Evolutionary conservation across 2,329 filamentous ascomycete species (phyloP), one percentile per base, ranked within the genome.

Genomic region (Hypoxylon sp.): DNA sequence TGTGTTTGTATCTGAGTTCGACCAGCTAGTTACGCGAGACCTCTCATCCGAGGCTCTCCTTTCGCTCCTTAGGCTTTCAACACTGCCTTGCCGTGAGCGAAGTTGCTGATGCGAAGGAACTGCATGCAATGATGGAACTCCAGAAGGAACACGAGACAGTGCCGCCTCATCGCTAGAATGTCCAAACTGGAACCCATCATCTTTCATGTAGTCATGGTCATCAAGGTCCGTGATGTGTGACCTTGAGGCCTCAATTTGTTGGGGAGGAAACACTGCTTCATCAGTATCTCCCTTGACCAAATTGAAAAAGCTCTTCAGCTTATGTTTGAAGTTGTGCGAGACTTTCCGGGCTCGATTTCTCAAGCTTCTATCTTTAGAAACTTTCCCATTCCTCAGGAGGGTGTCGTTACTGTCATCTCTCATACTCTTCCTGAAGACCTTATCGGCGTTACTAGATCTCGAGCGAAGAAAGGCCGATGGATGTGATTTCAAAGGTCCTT

Each of bases 1-100:
- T 2, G 86, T 89, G 63, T 85, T 85, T 1, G 84, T 83, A 1
- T 86, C 88, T 0, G 91, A 92, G 68, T 89, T 88, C 3, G 86
- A 87, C 91, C 91, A 93, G 77, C 91, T 94, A 1, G 91, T 92
- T 56, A 92, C 88, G 22, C 91, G 82, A n/a, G 89, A 91, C 70
- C 82, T 87, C 20, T 88, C 85, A 42, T 87, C 85, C 13, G 79
- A 81, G 0, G 73, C 74, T 56, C 79, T 79, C 44, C 77, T 78
- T 5, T 82, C 81, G 59, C 80, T 84, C 22, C 71, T 72, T 2
- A 85, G 70, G 66, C 84, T 89, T 66, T 85, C 85, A 4, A 89
- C 72, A 68, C 88, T 90, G 1, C 86, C 88, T 71, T 85, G 81
- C 37, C 85, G 84, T 6, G 88, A 89, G 56, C 79, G 82, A 49